Conservation (phyloP, 1,284 basidiomycete species). For the Ustilago curta region DNA sequence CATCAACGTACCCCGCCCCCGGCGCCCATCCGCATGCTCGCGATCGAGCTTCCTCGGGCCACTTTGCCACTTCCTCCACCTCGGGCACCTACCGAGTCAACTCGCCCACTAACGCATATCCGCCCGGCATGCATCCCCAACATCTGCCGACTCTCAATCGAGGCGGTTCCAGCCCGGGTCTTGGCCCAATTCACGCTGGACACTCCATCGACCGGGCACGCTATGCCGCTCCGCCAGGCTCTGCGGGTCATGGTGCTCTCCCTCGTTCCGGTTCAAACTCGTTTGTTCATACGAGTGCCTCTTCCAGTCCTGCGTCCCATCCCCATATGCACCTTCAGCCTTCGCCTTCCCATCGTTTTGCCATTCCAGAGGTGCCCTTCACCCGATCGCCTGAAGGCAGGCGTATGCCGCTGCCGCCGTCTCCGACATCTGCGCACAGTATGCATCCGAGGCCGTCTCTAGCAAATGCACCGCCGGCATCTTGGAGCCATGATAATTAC, state of each 20-base stretch:
- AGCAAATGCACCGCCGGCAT: neutral
- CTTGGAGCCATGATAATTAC: conserved; percentile 23
- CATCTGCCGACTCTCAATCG: conserved; percentile 24
- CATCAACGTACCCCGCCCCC: conserved; percentile 4
- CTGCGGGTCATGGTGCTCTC: conserved; percentile 16
- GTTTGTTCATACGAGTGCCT: conserved; percentile 29
- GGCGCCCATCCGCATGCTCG: conserved; percentile 12
- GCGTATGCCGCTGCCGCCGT: conserved; percentile 36
- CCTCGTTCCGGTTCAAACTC: conserved; percentile 32
- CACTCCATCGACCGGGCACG: conserved; percentile 27
- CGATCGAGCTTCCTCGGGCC: conserved; percentile 12
- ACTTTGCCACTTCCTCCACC: neutral
- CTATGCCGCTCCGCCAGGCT: conserved; percentile 20
- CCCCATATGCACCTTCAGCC: conserved; percentile 36
- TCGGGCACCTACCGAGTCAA: conserved; percentile 18
- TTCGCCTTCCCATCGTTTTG: conserved; percentile 50
- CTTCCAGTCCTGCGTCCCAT: conserved; percentile 40
- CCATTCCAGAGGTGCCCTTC: conserved; percentile 40
- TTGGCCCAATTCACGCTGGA: conserved; percentile 16
- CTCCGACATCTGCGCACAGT: conserved; percentile 19
- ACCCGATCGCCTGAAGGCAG: conserved; percentile 40
- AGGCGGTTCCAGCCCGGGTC: conserved; percentile 37
- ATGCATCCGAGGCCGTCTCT: conserved; percentile 14
- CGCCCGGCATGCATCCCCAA: conserved; percentile 22
- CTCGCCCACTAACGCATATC: conserved; percentile 28